Evolutionary conservation across 345 rosid species (phyloP).

Genomic region (Pugionium cornutum): DNA sequence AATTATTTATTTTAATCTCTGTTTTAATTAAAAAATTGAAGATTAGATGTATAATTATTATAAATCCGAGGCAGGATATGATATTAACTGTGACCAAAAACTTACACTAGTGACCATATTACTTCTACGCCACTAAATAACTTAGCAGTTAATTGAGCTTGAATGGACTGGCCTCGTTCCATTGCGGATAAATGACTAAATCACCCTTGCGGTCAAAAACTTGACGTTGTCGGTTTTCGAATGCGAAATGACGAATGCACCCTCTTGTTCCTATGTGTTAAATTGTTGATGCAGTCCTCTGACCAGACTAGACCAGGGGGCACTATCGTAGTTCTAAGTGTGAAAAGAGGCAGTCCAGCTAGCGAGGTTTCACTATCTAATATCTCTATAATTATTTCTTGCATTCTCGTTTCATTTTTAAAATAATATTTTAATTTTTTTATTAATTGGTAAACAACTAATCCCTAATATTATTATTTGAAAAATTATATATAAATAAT

Average conservation of each 20-base stretch:
- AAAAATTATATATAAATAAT: too few relatives aligned
- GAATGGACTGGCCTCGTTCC: constrained; percentile 10
- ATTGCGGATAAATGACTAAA: background rate
- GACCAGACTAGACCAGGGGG: constrained; percentile 1
- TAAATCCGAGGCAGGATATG: too few relatives aligned
- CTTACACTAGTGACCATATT: too few relatives aligned
- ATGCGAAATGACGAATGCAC: background rate
- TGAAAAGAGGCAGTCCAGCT: constrained; percentile 5
- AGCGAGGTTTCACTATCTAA: constrained; percentile 35
- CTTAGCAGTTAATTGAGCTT: background rate
- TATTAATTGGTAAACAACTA: background rate
- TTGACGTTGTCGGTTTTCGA: constrained; percentile 15
- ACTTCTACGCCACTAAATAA: too few relatives aligned
- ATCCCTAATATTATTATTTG: too few relatives aligned
- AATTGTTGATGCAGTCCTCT: background rate
- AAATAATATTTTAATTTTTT: too few relatives aligned
- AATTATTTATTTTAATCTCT: too few relatives aligned
- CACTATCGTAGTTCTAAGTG: constrained; percentile 2
- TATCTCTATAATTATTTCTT: constrained; percentile 21
- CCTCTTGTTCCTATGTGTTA: background rate
- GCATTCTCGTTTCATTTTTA: constrained; percentile 4
- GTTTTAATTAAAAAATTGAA: too few relatives aligned
- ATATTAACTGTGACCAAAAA: too few relatives aligned
- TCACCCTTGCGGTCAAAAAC: constrained; percentile 5
- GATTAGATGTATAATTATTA: too few relatives aligned